Percentiles rank a stretch among this genome's conserved stretches.
These are phyloP conservation scores for Debaryomycetaceae sp. DNA, from an alignment of 1,139 yeast species.

Conservation along the genomic window DNA sequence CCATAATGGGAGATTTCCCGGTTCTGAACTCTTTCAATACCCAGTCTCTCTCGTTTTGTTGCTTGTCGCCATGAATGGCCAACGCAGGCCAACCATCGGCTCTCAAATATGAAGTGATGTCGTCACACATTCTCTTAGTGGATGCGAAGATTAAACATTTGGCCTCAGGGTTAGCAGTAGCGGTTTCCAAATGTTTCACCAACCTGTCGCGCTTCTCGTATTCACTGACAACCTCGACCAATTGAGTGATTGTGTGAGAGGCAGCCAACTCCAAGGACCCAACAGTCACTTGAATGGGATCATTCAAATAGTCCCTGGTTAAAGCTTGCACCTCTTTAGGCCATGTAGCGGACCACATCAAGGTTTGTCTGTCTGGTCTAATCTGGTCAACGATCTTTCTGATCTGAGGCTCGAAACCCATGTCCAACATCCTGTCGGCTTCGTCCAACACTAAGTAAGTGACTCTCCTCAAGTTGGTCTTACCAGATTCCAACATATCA, in stretches of 20 bases:
- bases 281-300: conserved; percentile 92
- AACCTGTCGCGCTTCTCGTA: conserved; percentile 92
- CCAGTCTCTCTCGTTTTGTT: conserved; percentile 98
- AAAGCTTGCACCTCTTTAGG: conserved; percentile 94
- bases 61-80: conserved; percentile 98
- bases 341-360: conserved; percentile 99
- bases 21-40: conserved; percentile 86
- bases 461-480: conserved; percentile 92
- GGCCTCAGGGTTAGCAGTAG: conserved; percentile 72
- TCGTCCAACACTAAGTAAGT: conserved; percentile 96
- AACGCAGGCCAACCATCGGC: conserved; percentile 99
- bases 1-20: conserved; percentile 95
- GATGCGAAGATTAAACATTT: conserved; percentile 88
- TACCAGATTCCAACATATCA: conserved; percentile 93
- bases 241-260: conserved; percentile 91
- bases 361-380: conserved; percentile 96
- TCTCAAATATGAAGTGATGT: conserved; percentile 84
- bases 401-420: conserved; percentile 97
- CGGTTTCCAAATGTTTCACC: conserved; percentile 76
- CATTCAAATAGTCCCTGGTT: conserved; percentile 85
- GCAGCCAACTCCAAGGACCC: conserved; percentile 97
- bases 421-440: conserved; percentile 94
- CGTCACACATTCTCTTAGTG: conserved; percentile 97
- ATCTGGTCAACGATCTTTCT: conserved; percentile 93
- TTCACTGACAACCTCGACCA: conserved; percentile 86